phyloP scores from a whole-genome alignment of 495 filamentous ascomycete genomes.

The Gamarada debralockiae region DNA sequence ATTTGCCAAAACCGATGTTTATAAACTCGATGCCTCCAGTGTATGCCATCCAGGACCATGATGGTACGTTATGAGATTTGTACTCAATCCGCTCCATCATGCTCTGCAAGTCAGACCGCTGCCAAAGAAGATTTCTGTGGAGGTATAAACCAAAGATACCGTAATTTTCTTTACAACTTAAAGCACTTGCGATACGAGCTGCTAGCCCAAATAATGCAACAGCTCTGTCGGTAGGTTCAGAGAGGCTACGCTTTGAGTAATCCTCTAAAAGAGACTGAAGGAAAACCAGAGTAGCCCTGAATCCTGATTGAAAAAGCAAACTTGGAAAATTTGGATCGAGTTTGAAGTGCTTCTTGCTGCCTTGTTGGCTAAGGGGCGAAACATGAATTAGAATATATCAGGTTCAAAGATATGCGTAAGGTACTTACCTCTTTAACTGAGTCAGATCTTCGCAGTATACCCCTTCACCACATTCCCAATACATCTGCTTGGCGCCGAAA shows the following conservation, averaged over 20 bases:
- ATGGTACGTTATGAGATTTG: slow-evolving; percentile 5
- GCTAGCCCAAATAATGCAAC: slow-evolving; percentile 9
- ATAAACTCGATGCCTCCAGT: background rate
- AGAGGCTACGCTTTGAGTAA: slow-evolving; percentile 5
- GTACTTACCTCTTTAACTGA: background rate
- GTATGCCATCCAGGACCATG: slow-evolving; percentile 12
- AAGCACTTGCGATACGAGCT: background rate
- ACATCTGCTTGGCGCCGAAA: slow-evolving; percentile 34
- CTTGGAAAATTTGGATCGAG: background rate
- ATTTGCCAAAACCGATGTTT: slow-evolving; percentile 38
- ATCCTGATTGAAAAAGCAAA: background rate
- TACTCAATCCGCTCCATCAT: background rate
- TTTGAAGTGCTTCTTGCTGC: background rate
- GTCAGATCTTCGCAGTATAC: slow-evolving; percentile 26
- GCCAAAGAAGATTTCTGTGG: slow-evolving; percentile 13
- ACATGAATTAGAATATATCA: background rate
- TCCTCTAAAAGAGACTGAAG: slow-evolving; percentile 1
- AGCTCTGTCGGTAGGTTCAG: background rate
- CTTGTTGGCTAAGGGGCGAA: background rate
- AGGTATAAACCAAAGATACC: slow-evolving; percentile 2
- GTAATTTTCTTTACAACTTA: background rate
- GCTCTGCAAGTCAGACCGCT: background rate
- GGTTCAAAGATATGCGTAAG: background rate
- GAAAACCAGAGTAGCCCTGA: background rate
- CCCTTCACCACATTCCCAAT: slow-evolving; percentile 40